Evolutionary conservation across 441 rosid genomes (phyloP).

Genomic region (Gossypium lobatum): DNA sequence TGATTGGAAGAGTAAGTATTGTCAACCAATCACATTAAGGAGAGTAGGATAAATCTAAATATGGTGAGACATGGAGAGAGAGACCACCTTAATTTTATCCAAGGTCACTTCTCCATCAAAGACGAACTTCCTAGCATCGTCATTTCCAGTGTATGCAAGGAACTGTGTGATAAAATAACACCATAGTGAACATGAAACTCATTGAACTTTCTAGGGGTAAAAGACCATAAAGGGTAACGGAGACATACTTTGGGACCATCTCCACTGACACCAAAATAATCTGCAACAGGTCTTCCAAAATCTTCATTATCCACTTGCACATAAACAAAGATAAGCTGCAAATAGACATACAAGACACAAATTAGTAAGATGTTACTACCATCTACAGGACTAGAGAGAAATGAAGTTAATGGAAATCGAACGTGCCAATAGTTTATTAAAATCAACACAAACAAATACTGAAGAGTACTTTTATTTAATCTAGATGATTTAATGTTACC

Average conservation of each 20-base stretch:
- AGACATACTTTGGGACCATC: slow-evolving; percentile 55
- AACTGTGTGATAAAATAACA: slow-evolving; percentile 37
- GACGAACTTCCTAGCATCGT: slow-evolving; percentile 59
- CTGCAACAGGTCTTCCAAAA: slow-evolving; percentile 86
- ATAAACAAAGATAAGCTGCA: slow-evolving; percentile 82
- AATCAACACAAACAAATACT: neutral
- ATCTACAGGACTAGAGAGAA: neutral
- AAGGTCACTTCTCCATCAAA: slow-evolving; percentile 58
- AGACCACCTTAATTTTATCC: slow-evolving; percentile 64
- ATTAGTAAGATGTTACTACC: neutral
- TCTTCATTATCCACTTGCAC: slow-evolving; percentile 92
- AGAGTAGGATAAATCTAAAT: neutral
- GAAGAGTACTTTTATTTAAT: neutral
- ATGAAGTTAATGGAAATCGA: neutral
- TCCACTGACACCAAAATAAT: slow-evolving; percentile 79
- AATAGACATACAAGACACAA: neutral
- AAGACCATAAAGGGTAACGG: neutral
- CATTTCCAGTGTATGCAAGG: slow-evolving; percentile 82
- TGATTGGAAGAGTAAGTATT: neutral
- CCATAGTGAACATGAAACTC: slow-evolving; percentile 7
- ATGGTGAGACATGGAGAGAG: slow-evolving; percentile 2
- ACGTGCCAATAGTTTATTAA: neutral
- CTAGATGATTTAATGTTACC: slow-evolving; percentile 33
- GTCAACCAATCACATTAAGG: neutral
- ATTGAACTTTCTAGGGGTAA: neutral